A percentile compares a stretch with the other conserved stretches of the same genome.
phyloP scores from a whole-genome alignment of 2,329 filamentous ascomycete species.

The Elsinoe australis region DNA sequence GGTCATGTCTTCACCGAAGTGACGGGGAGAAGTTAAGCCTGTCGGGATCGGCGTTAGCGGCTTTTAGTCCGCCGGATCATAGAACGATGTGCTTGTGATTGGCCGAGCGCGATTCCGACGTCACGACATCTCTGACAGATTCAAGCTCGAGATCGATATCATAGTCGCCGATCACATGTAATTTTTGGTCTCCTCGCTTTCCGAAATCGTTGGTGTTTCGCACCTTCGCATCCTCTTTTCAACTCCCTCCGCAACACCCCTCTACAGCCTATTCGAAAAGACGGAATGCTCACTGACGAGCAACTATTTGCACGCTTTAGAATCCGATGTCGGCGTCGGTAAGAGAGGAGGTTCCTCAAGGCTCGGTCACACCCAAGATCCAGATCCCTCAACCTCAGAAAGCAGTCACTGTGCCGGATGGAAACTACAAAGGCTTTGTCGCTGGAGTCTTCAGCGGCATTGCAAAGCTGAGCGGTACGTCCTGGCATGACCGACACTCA shows the following conservation, averaged over 20 bases:
- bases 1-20: too few relatives aligned
- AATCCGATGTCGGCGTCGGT: constrained; percentile 15
- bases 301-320: not conserved
- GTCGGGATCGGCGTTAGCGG: not conserved
- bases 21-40: too few relatives aligned
- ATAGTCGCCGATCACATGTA: constrained; percentile 9
- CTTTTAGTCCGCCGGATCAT: not conserved
- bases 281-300: constrained; percentile 4
- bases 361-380: not conserved
- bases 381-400: constrained; percentile 14
- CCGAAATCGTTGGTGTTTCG: constrained; percentile 3
- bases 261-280: not conserved
- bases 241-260: not conserved
- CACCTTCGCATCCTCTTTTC: not conserved
- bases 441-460: constrained; percentile 94
- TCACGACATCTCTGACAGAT: constrained; percentile 5
- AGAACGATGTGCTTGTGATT: not conserved
- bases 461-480: constrained; percentile 71
- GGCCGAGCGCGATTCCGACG: not conserved
- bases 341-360: constrained; percentile 10
- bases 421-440: constrained; percentile 89
- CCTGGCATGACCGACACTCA: not conserved
- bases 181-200: constrained; percentile 5
- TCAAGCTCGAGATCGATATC: constrained; percentile 5
- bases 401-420: constrained; percentile 19